Evolutionary conservation across 805 yeast genomes (phyloP).

Genomic region (Wickerhamomyces silvicola): DNA sequence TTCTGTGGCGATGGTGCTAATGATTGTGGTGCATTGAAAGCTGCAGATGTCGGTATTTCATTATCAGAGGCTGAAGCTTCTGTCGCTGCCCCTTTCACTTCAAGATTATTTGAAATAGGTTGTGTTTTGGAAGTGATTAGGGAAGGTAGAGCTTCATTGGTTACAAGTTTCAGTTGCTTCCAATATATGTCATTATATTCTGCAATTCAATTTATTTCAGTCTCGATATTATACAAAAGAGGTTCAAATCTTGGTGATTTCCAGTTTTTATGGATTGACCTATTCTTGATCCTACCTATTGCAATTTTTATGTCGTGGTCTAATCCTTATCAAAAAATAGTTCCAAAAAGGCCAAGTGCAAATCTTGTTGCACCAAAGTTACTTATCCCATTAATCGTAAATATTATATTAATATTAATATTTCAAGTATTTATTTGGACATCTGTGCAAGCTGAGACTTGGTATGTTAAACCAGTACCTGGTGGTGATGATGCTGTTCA

Average conservation of each 20-base stretch:
- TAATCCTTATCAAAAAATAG: slow-evolving; percentile 56
- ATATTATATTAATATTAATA: slow-evolving; percentile 52
- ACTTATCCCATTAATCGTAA: slow-evolving; percentile 73
- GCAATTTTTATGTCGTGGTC: slow-evolving; percentile 99
- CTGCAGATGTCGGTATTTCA: slow-evolving; percentile 96
- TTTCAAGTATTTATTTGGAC: slow-evolving; percentile 72
- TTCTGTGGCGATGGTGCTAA: slow-evolving; percentile 99
- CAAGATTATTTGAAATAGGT: slow-evolving; percentile 81
- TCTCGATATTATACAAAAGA: slow-evolving; percentile 73
- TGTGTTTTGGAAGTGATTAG: slow-evolving; percentile 87
- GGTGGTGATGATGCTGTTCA: slow-evolving; percentile 78
- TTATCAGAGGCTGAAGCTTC: slow-evolving; percentile 97
- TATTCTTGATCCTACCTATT: slow-evolving; percentile 84
- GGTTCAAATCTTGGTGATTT: slow-evolving; percentile 96
- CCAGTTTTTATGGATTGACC: slow-evolving; percentile 90
- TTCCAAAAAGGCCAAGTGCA: slow-evolving; percentile 83
- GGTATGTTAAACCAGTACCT: slow-evolving; percentile 79
- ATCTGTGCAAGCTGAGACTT: slow-evolving; percentile 46
- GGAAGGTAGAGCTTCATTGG: slow-evolving; percentile 93
- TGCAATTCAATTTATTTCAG: slow-evolving; percentile 90
- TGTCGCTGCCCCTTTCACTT: slow-evolving; percentile 97
- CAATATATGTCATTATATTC: slow-evolving; percentile 96
- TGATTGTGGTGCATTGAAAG: slow-evolving; percentile 97
- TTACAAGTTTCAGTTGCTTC: slow-evolving; percentile 94
- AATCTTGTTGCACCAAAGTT: slow-evolving; percentile 87